A percentile compares a stretch with the other conserved stretches of the same genome.
These are phyloP conservation scores for Isabelozyma pseudorhagii DNA, from an alignment of 805 yeast species.

Conservation along the genomic window DNA sequence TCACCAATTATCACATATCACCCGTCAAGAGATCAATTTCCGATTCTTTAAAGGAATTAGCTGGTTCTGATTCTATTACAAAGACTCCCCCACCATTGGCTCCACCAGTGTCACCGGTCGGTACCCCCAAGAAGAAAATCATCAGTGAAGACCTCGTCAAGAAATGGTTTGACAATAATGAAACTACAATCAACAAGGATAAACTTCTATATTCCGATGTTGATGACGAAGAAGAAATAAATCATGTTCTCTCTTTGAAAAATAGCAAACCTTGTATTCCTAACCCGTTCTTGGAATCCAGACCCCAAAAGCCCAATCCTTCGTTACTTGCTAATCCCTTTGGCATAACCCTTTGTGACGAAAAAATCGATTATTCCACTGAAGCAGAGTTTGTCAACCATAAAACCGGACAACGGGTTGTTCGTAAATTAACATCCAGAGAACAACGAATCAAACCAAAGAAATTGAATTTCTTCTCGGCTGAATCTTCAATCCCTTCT, in stretches of 20 bases:
- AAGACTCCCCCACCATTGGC: background rate
- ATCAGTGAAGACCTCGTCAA: conserved; percentile 28
- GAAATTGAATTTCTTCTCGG: conserved; percentile 21
- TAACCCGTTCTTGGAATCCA: background rate
- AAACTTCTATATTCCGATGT: conserved; percentile 6
- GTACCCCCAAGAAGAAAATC: conserved; percentile 35
- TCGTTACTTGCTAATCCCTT: background rate
- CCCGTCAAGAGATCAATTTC: background rate
- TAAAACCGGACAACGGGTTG: conserved; percentile 37
- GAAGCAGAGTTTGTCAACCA: conserved; percentile 40
- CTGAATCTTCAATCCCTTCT: background rate
- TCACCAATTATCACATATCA: background rate
- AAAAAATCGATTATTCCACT: conserved; percentile 25
- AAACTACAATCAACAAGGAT: background rate
- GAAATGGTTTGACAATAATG: conserved; percentile 17
- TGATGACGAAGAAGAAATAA: conserved; percentile 10
- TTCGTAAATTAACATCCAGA: conserved; percentile 21
- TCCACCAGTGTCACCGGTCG: conserved; percentile 10
- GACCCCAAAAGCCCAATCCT: background rate
- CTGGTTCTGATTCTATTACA: background rate
- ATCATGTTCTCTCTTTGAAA: conserved; percentile 3
- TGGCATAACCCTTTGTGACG: conserved; percentile 8
- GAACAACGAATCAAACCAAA: conserved; percentile 38
- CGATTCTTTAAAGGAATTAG: background rate
- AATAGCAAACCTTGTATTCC: background rate